phyloP scores from a whole-genome alignment of 2,329 filamentous ascomycete genomes.

The Neonectria coccinea region DNA sequence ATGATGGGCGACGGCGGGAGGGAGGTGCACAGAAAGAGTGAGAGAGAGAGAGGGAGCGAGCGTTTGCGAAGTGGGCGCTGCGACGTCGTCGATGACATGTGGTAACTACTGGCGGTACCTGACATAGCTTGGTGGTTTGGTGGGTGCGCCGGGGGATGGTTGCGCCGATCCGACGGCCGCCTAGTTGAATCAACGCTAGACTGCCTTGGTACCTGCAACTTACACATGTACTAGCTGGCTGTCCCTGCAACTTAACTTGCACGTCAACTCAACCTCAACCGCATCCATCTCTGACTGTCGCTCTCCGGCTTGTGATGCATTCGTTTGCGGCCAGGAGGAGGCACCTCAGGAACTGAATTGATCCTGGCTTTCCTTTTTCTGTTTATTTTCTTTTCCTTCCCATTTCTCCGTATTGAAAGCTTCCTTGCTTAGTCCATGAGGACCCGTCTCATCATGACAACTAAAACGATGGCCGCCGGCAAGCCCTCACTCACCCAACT shows the following conservation, averaged over 20 bases:
- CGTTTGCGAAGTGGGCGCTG: conserved; percentile 19
- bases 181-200: background rate
- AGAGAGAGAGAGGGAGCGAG: background rate
- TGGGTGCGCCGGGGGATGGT: conserved; percentile 45
- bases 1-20: conserved; percentile 55
- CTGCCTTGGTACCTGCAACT: background rate
- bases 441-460: background rate
- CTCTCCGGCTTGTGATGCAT: background rate
- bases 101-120: conserved; percentile 19
- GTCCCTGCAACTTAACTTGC: background rate
- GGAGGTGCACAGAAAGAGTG: background rate
- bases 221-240: background rate
- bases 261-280: background rate
- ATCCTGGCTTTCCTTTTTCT: background rate
- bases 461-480: conserved; percentile 42
- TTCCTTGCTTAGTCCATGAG: background rate
- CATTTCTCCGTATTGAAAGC: background rate
- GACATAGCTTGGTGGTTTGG: conserved; percentile 9
- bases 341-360: background rate
- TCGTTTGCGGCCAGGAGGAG: background rate
- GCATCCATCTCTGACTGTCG: background rate
- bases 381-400: background rate
- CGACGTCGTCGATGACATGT: conserved; percentile 27
- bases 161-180: conserved; percentile 48
- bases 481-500: background rate